Base-by-base conservation (phyloP, 371 early-diverging fungal genomes). In the Zopfochytrium polystomum region DNA sequence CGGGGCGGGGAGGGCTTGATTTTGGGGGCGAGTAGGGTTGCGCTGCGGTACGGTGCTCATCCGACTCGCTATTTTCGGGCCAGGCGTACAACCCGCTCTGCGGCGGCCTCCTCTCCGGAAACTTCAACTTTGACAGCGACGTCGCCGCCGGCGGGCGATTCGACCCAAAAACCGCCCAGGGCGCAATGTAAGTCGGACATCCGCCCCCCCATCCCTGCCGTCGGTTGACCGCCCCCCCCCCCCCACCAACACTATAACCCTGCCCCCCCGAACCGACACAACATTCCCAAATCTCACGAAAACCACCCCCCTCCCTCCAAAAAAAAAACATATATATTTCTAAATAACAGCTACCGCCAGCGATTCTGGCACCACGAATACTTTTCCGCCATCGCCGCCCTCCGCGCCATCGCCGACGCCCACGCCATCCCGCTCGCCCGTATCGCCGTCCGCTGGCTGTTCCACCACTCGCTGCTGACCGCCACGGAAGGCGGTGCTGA, bases 61-160 rank as follows among this genome's bases (percentile, higher is more conserved):
- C n/a, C n/a, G n/a, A n/a, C n/a, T n/a, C n/a, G n/a, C n/a, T n/a
- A n/a, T n/a, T n/a, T 62, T 48, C 54, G n/a, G 76, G 75, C 45
- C 68, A 78, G 68, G 84, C 83, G 0, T 87, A 83, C 71, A 87
- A 84, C 63, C 85, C 85, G 0, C 67, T 84, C 15, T 76, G 78
- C 26, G 87, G 87, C 33, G 87, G 87, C 23, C 50, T 84, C 7
- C 60, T 82, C 23, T 65, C 75, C 9, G 80, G 82, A 0, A 64
- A 72, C 0, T 73, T 76, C 56, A 69, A 68, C 18, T 72, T 76
- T 35, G 73, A 79, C 1, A 60, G 55, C 2, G 45, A 66, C 4
- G 70, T 72, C n/a, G 80, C 74, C 42, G 52, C 57, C 15, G 81
- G 80, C 20, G 78, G 80, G 18, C 73, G 83, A 1, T 84, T 84